Percentiles rank a stretch among this genome's conserved stretches.
These are phyloP conservation scores for Emmonsiellopsis sp. DNA, from an alignment of 2,329 filamentous ascomycete species.

Conservation along the genomic window DNA sequence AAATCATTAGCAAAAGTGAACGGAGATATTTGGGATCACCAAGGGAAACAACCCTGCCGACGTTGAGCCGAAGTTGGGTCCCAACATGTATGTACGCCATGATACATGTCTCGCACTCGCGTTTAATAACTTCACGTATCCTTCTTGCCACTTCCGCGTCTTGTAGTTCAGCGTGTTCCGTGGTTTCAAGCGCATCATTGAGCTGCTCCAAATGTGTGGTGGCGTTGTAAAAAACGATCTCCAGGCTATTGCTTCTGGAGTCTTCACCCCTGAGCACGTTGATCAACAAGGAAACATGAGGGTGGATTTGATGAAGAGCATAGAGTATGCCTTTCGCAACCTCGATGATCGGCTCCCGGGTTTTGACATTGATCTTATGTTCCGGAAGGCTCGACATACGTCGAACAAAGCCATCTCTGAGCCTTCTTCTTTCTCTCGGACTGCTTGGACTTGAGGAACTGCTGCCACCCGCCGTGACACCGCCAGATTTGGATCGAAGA, in stretches of 20 bases:
- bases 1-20: conserved; percentile 50
- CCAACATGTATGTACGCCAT: conserved; percentile 42
- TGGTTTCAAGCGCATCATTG: conserved; percentile 44
- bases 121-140: conserved; percentile 34
- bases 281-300: conserved; percentile 38
- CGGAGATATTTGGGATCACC: conserved; percentile 50
- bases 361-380: conserved; percentile 41
- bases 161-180: conserved; percentile 41
- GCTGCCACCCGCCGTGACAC: conserved; percentile 22
- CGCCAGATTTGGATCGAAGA: conserved; percentile 30
- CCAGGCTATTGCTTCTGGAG: conserved; percentile 41
- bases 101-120: conserved; percentile 42
- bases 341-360: conserved; percentile 44
- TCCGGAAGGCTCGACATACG: conserved; percentile 51
- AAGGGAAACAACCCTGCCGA: conserved; percentile 44
- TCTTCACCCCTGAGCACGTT: conserved; percentile 40
- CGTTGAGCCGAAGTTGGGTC: conserved; percentile 40
- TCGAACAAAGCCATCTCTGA: conserved; percentile 38
- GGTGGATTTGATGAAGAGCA: conserved; percentile 44
- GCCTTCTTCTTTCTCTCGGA: conserved; percentile 32
- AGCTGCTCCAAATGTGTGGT: conserved; percentile 49
- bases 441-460: conserved; percentile 38
- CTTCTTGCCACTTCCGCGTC: conserved; percentile 39
- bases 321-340: conserved; percentile 48
- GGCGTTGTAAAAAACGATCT: conserved; percentile 48